Conservation (phyloP, 2,329 filamentous ascomycete species). For the Neofusicoccum laricinum region DNA sequence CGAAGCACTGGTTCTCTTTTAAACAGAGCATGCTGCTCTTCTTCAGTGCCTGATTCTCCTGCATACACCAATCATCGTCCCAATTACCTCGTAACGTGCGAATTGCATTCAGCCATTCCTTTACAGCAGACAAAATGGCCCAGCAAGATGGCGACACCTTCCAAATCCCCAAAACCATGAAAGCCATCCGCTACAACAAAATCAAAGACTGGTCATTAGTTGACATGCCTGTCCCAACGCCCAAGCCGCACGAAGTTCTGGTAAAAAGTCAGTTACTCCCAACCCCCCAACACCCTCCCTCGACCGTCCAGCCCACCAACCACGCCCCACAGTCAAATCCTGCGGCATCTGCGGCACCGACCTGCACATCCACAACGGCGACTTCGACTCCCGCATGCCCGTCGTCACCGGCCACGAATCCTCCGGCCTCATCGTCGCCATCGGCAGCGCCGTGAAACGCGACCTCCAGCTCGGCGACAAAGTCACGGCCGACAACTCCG, state of each 20-base stretch:
- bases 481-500: constrained; percentile 60
- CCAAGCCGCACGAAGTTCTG: constrained; percentile 17
- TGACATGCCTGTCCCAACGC: constrained; percentile 16
- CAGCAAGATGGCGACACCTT: not conserved
- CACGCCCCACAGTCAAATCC: constrained; percentile 11
- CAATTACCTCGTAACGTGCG: too few species aligned
- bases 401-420: constrained; percentile 58
- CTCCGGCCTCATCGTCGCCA: constrained; percentile 60
- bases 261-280: constrained; percentile 1
- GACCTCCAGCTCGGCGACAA: constrained; percentile 61
- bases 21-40: too few species aligned
- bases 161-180: constrained; percentile 15
- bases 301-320: too few species aligned
- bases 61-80: too few species aligned
- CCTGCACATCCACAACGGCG: constrained; percentile 64
- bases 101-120: too few species aligned
- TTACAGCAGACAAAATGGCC: not conserved
- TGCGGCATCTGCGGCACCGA: constrained; percentile 25
- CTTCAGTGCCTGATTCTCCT: too few species aligned
- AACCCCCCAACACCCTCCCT: too few species aligned
- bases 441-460: constrained; percentile 55
- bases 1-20: too few species aligned
- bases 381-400: constrained; percentile 50
- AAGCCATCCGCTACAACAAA: constrained; percentile 19
- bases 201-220: constrained; percentile 18